A percentile compares a stretch with the other conserved stretches of the same genome.
Conservation (phyloP, 495 filamentous ascomycete genomes). For the Neurospora cerealis region DNA sequence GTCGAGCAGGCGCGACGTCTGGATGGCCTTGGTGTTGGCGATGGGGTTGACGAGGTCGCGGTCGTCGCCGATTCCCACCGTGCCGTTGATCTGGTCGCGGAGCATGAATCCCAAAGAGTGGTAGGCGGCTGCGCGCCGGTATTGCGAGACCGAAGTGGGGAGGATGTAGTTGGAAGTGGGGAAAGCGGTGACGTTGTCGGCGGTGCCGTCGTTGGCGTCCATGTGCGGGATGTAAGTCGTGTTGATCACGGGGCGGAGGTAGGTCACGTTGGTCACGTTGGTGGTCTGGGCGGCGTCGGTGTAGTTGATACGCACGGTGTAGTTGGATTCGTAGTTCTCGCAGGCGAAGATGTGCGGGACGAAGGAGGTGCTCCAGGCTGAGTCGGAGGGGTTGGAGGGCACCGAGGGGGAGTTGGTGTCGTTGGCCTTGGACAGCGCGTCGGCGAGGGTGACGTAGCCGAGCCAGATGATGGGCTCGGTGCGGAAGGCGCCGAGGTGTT, state of each 20-base stretch:
- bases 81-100: constrained; percentile 27
- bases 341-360: constrained; percentile 29
- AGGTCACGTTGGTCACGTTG: constrained; percentile 17
- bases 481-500: constrained; percentile 25
- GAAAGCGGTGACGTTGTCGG: constrained; percentile 27
- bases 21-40: constrained; percentile 23
- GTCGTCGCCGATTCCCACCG: constrained; percentile 11
- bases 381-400: constrained; percentile 12
- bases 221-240: constrained; percentile 23
- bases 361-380: constrained; percentile 20
- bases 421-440: constrained; percentile 10
- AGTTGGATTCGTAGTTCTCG: constrained; percentile 28
- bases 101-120: constrained; percentile 25
- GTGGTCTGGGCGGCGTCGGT: constrained; percentile 17
- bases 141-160: constrained; percentile 15
- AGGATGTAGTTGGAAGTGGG: constrained; percentile 26
- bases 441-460: constrained; percentile 16
- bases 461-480: constrained; percentile 31
- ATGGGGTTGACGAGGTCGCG: constrained; percentile 22
- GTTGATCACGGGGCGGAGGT: constrained; percentile 23
- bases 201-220: constrained; percentile 25
- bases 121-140: constrained; percentile 25
- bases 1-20: constrained; percentile 24
- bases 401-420: constrained; percentile 3
- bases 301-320: constrained; percentile 25